phyloP scores from a whole-genome alignment of 1,139 yeast species.

The Candida sp. region DNA sequence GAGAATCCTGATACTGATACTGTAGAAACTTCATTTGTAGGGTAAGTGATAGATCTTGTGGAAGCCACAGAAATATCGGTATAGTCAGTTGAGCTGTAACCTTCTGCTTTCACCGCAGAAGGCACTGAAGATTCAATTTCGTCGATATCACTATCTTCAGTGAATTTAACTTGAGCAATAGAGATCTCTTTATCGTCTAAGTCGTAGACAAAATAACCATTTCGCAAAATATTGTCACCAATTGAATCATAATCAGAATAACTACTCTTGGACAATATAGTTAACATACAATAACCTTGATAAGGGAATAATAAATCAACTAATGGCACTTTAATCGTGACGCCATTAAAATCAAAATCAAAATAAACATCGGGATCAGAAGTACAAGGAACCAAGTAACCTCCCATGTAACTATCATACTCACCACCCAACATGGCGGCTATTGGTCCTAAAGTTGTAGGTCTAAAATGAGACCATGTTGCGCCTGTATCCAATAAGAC shows the following conservation, averaged over 20 bases:
- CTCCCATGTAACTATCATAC: slow-evolving; percentile 2
- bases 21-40: too few species aligned
- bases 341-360: slow-evolving; percentile 26
- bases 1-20: too few species aligned
- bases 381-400: slow-evolving; percentile 18
- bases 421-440: slow-evolving; percentile 27
- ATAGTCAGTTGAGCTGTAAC: slow-evolving; percentile 39
- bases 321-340: slow-evolving; percentile 24
- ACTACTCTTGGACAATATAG: slow-evolving; percentile 9
- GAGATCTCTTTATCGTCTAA: slow-evolving; percentile 44
- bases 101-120: slow-evolving; percentile 20
- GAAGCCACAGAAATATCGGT: not conserved
- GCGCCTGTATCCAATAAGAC: slow-evolving; percentile 61
- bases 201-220: slow-evolving; percentile 23
- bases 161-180: slow-evolving; percentile 57
- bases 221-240: slow-evolving; percentile 24
- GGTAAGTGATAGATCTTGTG: too few species aligned
- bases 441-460: slow-evolving; percentile 30
- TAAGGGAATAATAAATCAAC: slow-evolving; percentile 12
- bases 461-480: slow-evolving; percentile 54
- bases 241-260: slow-evolving; percentile 5
- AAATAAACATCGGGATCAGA: slow-evolving; percentile 10
- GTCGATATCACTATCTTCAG: slow-evolving; percentile 41
- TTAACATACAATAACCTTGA: slow-evolving; percentile 13
- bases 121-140: slow-evolving; percentile 12